phyloP scores from a whole-genome alignment of 345 rosid genomes.

The Sapria himalayana region DNA sequence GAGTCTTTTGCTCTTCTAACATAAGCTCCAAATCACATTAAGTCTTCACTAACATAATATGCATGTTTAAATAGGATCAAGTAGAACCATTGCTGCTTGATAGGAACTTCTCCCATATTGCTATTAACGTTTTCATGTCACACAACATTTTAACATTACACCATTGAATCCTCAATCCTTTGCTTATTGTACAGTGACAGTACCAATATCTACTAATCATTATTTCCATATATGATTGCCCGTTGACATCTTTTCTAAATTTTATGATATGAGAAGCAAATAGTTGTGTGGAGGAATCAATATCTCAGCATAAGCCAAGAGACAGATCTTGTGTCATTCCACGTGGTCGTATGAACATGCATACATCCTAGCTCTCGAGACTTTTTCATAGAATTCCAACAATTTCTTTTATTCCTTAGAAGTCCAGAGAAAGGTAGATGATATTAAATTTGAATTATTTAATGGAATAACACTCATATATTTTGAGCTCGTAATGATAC shows the following conservation, averaged over 20 bases:
- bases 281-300: not conserved
- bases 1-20: not conserved
- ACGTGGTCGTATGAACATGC: not conserved
- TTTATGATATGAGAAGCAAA: not conserved
- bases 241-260: not conserved
- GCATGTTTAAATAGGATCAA: not conserved
- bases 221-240: not conserved
- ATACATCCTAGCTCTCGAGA: too few relatives aligned
- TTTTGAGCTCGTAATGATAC: slow-evolving; percentile 6
- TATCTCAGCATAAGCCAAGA: not conserved
- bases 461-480: too few relatives aligned
- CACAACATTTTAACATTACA: too few relatives aligned
- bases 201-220: not conserved
- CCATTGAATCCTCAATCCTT: not conserved
- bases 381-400: too few relatives aligned
- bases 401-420: too few relatives aligned
- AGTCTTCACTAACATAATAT: not conserved
- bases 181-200: not conserved
- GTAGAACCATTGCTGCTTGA: not conserved
- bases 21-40: too few relatives aligned
- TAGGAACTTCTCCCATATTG: not conserved
- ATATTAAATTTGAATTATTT: too few relatives aligned
- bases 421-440: too few relatives aligned
- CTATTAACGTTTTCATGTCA: too few relatives aligned
- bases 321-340: not conserved